Percentiles rank a stretch among this genome's conserved stretches.
These are phyloP conservation scores for Podaxis mareebaensis DNA, from an alignment of 768 basidiomycete species.

Conservation along the genomic window DNA sequence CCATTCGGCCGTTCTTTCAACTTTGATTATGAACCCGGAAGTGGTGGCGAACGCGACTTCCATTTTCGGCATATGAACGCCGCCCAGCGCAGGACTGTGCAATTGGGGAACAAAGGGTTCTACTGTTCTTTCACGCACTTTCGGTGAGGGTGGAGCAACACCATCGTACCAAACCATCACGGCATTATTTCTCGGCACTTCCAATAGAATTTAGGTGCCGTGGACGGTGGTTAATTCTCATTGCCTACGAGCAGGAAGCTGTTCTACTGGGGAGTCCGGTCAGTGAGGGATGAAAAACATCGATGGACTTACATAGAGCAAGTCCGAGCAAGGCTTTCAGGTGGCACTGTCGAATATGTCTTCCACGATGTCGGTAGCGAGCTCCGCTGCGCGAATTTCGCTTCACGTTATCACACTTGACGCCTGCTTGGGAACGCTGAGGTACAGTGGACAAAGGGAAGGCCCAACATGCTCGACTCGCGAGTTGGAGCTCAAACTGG, in stretches of 20 bases:
- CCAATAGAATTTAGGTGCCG: background rate
- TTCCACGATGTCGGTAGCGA: background rate
- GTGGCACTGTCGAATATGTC: background rate
- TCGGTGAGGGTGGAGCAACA: background rate
- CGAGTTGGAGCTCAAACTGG: too few relatives aligned
- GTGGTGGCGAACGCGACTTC: background rate
- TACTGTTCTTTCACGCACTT: conserved; percentile 1
- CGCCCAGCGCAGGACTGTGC: background rate
- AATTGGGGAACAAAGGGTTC: conserved; percentile 3
- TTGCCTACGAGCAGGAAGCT: background rate
- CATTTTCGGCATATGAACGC: conserved; percentile 5
- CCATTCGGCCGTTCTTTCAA: conserved; percentile 2
- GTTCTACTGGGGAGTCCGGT: background rate
- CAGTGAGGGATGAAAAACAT: background rate
- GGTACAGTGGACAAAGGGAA: background rate
- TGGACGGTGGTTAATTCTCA: background rate
- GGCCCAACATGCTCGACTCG: background rate
- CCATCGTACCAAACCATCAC: background rate
- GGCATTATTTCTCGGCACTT: background rate
- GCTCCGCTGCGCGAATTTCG: background rate
- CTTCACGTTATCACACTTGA: background rate
- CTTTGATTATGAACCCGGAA: background rate
- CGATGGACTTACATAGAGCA: background rate
- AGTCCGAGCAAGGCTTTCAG: background rate
- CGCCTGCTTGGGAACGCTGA: background rate